Conservation (phyloP, 352 stramenopile genomes). For the Phytophthora ramorum region DNA sequence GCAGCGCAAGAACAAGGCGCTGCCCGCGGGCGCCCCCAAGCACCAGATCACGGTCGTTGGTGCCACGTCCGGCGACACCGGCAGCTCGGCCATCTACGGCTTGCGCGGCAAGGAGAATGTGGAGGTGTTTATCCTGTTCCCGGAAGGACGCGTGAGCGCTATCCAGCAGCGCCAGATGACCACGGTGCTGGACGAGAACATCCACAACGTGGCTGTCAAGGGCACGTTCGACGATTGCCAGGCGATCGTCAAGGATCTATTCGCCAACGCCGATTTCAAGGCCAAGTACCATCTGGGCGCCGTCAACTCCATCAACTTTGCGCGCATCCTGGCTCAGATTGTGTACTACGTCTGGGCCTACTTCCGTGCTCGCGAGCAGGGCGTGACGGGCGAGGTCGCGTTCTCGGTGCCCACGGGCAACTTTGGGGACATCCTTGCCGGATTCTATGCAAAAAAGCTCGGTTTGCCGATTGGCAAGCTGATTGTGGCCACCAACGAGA, state of each 20-base stretch:
- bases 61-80: constrained; percentile 98
- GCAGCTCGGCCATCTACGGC: constrained; percentile 97
- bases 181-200: constrained; percentile 97
- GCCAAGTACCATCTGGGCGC: constrained; percentile 94
- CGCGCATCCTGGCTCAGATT: constrained; percentile 98
- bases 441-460: constrained; percentile 96
- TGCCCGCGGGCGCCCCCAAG: constrained; percentile 46
- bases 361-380: constrained; percentile 86
- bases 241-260: constrained; percentile 98
- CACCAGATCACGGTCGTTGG: constrained; percentile 97
- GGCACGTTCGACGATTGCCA: constrained; percentile 99
- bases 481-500: constrained; percentile 99
- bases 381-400: constrained; percentile 73
- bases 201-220: constrained; percentile 96
- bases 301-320: constrained; percentile 99
- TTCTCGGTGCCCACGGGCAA: constrained; percentile 99
- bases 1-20: constrained; percentile 86
- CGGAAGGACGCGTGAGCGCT: constrained; percentile 94
- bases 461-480: constrained; percentile 96
- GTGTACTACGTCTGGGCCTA: constrained; percentile 99
- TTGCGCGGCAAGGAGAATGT: constrained; percentile 97
- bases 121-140: constrained; percentile 99
- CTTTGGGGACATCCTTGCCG: constrained; percentile 99
- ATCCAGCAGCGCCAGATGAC: constrained; percentile 99
- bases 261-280: constrained; percentile 95